Evolutionary conservation across 2,329 filamentous ascomycete genomes (phyloP).

Genomic region (Daldinia eschscholtzii): DNA sequence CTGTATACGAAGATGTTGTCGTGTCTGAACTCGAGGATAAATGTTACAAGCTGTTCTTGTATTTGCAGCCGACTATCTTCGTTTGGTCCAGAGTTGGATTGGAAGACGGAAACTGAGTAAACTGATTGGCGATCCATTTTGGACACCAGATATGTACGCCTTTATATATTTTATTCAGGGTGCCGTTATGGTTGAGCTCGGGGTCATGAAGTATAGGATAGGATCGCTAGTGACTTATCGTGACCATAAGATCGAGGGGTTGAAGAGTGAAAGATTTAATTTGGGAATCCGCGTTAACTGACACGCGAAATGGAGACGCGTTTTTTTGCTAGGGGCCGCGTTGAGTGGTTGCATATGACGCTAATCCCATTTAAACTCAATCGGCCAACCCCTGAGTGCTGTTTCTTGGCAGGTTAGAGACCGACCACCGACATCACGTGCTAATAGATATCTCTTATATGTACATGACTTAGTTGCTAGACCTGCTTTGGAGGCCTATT

Average conservation of each 20-base stretch:
- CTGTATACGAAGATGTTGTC: slow-evolving; percentile 98
- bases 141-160: slow-evolving; percentile 23
- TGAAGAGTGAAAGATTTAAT: slow-evolving; percentile 37
- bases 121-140: slow-evolving; percentile 89
- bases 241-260: slow-evolving; percentile 37
- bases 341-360: slow-evolving; percentile 41
- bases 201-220: slow-evolving; percentile 3
- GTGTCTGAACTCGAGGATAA: slow-evolving; percentile 92
- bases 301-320: slow-evolving; percentile 44
- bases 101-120: slow-evolving; percentile 86
- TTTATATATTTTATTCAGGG: background rate
- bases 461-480: background rate
- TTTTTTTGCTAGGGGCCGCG: slow-evolving; percentile 34
- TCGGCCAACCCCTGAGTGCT: slow-evolving; percentile 23
- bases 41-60: slow-evolving; percentile 85
- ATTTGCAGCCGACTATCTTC: slow-evolving; percentile 79
- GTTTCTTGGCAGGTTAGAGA: slow-evolving; percentile 7
- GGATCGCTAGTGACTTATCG: slow-evolving; percentile 20
- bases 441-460: background rate
- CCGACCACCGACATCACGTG: slow-evolving; percentile 34
- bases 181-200: background rate
- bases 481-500: background rate
- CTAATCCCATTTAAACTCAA: slow-evolving; percentile 26
- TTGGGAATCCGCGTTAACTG: slow-evolving; percentile 42
- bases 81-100: slow-evolving; percentile 72